A percentile compares a stretch with the other conserved stretches of the same genome.
phyloP scores from a whole-genome alignment of 495 filamentous ascomycete species.

The Lepidopterella palustris region DNA sequence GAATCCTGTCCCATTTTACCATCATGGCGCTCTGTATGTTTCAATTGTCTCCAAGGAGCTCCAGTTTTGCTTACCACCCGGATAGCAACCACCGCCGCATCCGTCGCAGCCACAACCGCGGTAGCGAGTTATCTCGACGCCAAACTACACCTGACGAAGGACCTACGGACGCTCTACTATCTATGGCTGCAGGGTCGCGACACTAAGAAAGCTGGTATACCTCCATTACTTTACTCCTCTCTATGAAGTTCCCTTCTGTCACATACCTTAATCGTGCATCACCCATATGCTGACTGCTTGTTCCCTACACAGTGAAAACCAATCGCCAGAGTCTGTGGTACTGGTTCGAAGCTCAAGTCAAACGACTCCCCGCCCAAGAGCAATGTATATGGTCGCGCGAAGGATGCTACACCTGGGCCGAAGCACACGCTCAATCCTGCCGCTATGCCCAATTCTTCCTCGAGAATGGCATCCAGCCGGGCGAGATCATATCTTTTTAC shows the following conservation, averaged over 20 bases:
- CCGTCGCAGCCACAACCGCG: conserved; percentile 43
- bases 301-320: conserved; percentile 40
- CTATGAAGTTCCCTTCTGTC: no score
- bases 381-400: conserved; percentile 61
- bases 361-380: conserved; percentile 42
- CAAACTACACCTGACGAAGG: conserved; percentile 59
- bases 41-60: no score
- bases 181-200: conserved; percentile 34
- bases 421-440: conserved; percentile 49
- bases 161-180: conserved; percentile 41
- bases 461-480: conserved; percentile 51
- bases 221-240: neutral
- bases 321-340: conserved; percentile 58
- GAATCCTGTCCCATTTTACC: no score
- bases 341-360: conserved; percentile 52
- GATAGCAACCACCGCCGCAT: conserved; percentile 41
- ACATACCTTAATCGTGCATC: no score
- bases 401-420: conserved; percentile 55
- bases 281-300: conserved; percentile 9
- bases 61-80: neutral
- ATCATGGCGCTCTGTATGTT: no score
- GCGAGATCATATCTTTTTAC: conserved; percentile 64
- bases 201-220: conserved; percentile 36
- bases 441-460: conserved; percentile 63
- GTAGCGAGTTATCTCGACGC: conserved; percentile 61